Percentiles rank a stretch among this genome's conserved stretches.
phyloP scores from a whole-genome alignment of 2,329 filamentous ascomycete species.

The Cryphonectria nitschkei region DNA sequence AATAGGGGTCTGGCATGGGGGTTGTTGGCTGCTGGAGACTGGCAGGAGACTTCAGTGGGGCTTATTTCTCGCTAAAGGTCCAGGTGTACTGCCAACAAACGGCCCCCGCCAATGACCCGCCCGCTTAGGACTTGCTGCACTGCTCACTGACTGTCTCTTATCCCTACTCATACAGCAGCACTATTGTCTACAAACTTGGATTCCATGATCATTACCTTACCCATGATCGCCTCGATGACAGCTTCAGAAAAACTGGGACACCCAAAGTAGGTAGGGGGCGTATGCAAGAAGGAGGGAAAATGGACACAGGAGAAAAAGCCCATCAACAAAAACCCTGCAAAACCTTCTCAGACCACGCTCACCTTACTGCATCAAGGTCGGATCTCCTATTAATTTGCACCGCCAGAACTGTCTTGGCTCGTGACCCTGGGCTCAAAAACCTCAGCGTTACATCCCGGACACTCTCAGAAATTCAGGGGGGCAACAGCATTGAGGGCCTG shows the following conservation, averaged over 20 bases:
- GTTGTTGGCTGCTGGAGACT: neutral
- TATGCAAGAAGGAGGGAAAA: neutral
- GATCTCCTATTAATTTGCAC: neutral
- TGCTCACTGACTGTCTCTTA: neutral
- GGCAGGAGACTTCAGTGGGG: neutral
- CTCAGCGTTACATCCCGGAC: constrained; percentile 4
- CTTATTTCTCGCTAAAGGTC: constrained; percentile 2
- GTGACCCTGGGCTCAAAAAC: neutral
- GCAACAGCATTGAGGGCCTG: constrained; percentile 1
- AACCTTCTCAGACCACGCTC: neutral
- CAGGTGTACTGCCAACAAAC: neutral
- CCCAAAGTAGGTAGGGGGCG: neutral
- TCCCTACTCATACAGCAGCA: neutral
- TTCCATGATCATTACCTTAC: neutral
- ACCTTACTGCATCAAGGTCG: neutral
- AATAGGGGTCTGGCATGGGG: neutral
- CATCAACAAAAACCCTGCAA: neutral
- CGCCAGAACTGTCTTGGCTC: neutral
- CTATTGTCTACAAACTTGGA: neutral
- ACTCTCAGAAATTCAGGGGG: constrained; percentile 5
- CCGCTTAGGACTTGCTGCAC: neutral
- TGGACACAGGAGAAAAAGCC: neutral
- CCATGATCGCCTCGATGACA: neutral
- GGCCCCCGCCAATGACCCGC: neutral
- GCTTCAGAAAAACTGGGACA: neutral